Conservation (phyloP, 441 rosid genomes). For the Lepidium campestre region DNA sequence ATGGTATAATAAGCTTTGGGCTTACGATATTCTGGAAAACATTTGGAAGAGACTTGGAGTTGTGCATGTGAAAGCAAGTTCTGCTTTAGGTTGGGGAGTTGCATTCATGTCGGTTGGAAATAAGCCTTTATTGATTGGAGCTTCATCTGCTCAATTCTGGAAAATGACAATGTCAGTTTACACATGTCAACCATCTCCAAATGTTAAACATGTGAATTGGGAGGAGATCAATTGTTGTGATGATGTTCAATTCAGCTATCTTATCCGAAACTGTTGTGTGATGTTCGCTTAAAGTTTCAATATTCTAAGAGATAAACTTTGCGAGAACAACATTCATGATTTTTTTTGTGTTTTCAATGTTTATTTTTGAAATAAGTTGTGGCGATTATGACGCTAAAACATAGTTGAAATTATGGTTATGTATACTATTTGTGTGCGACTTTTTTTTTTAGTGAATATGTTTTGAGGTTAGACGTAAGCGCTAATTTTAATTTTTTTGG, state of each 20-base stretch:
- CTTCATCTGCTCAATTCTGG: constrained; percentile 18
- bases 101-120: not conserved
- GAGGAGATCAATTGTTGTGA: constrained; percentile 26
- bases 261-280: constrained; percentile 57
- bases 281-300: constrained; percentile 49
- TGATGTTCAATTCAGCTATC: constrained; percentile 40
- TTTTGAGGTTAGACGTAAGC: too few relatives aligned
- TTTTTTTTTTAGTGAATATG: too few relatives aligned
- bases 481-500: too few relatives aligned
- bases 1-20: constrained; percentile 40
- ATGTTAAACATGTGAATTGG: constrained; percentile 42
- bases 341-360: not conserved
- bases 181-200: constrained; percentile 47
- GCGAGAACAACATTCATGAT: not conserved
- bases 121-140: not conserved
- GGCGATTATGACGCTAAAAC: not conserved
- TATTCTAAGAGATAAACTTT: not conserved
- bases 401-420: too few relatives aligned
- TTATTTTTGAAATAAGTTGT: not conserved
- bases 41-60: constrained; percentile 25
- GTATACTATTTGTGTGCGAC: too few relatives aligned
- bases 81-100: not conserved
- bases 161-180: constrained; percentile 41
- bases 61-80: not conserved
- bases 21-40: not conserved